Percentiles rank a stretch among this genome's conserved stretches.
Evolutionary conservation across 2,329 filamentous ascomycete genomes (phyloP).

Genomic region (Sphaerulina populicola): DNA sequence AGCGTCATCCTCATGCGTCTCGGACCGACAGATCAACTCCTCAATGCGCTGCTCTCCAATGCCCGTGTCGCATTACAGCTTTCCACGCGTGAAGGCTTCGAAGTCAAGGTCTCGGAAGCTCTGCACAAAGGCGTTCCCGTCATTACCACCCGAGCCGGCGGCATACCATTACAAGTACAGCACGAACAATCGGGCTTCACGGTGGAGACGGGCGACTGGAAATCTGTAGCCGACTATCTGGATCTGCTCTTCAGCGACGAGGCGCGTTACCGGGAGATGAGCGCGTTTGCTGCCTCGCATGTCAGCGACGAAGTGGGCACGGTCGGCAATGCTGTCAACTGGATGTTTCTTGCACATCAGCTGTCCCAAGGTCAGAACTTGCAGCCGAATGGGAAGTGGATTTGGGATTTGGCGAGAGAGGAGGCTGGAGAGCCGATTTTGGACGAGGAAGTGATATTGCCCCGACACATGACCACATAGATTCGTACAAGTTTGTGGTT

Average conservation of each 20-base stretch:
- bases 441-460: slow-evolving; percentile 54
- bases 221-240: slow-evolving; percentile 60
- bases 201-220: slow-evolving; percentile 61
- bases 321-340: slow-evolving; percentile 66
- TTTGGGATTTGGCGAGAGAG: slow-evolving; percentile 65
- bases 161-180: slow-evolving; percentile 70
- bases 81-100: slow-evolving; percentile 73
- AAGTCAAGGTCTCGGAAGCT: slow-evolving; percentile 78
- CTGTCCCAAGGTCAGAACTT: slow-evolving; percentile 52
- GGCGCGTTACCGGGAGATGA: slow-evolving; percentile 48
- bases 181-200: slow-evolving; percentile 64
- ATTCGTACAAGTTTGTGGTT: too few species aligned
- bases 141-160: slow-evolving; percentile 67
- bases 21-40: slow-evolving; percentile 67
- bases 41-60: slow-evolving; percentile 66
- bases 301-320: slow-evolving; percentile 78
- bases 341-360: slow-evolving; percentile 68
- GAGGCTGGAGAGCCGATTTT: slow-evolving; percentile 53
- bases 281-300: slow-evolving; percentile 46
- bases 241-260: slow-evolving; percentile 58
- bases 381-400: slow-evolving; percentile 56
- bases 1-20: slow-evolving; percentile 70
- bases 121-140: slow-evolving; percentile 71
- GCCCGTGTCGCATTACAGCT: slow-evolving; percentile 68
- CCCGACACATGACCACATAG: slow-evolving; percentile 32